Conservation (phyloP, 2,329 filamentous ascomycete genomes). For the Colletotrichum tofieldiae region DNA sequence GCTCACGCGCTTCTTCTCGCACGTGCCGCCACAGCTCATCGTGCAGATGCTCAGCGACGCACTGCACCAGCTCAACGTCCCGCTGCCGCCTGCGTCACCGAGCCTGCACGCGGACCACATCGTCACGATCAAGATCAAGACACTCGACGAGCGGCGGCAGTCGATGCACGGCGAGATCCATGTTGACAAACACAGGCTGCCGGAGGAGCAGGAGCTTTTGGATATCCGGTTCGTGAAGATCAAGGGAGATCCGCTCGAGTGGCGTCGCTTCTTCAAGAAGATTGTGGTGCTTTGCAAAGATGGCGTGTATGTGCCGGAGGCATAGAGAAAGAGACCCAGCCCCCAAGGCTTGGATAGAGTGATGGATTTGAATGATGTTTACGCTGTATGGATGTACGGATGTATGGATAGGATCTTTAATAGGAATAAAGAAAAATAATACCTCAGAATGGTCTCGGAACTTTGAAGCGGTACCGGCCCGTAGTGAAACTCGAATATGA, state of each 20-base stretch:
- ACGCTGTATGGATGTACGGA: constrained; percentile 32
- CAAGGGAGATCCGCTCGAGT: constrained; percentile 96
- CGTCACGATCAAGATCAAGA: constrained; percentile 80
- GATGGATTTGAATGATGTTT: constrained; percentile 30
- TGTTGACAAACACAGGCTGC: constrained; percentile 76
- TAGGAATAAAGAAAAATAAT: background rate
- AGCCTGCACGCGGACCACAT: constrained; percentile 69
- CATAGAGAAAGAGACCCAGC: constrained; percentile 49
- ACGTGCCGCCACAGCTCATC: constrained; percentile 81
- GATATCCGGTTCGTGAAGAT: constrained; percentile 95
- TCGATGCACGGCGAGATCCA: constrained; percentile 82
- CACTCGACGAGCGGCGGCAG: constrained; percentile 81
- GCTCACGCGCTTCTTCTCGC: constrained; percentile 93
- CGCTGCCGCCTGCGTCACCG: constrained; percentile 69
- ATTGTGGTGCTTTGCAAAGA: constrained; percentile 91
- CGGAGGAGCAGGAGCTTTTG: constrained; percentile 73
- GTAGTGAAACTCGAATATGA: background rate
- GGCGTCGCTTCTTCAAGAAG: constrained; percentile 97
- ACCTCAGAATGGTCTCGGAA: background rate
- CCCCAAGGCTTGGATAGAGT: background rate
- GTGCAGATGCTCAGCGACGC: constrained; percentile 86
- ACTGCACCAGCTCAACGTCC: constrained; percentile 88
- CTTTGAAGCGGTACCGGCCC: too few species aligned
- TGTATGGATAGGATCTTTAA: constrained; percentile 27
- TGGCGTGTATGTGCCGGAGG: constrained; percentile 75